Evolutionary conservation across 164 flowering plant species (phyloP).

Genomic region (Stephania japonica): DNA sequence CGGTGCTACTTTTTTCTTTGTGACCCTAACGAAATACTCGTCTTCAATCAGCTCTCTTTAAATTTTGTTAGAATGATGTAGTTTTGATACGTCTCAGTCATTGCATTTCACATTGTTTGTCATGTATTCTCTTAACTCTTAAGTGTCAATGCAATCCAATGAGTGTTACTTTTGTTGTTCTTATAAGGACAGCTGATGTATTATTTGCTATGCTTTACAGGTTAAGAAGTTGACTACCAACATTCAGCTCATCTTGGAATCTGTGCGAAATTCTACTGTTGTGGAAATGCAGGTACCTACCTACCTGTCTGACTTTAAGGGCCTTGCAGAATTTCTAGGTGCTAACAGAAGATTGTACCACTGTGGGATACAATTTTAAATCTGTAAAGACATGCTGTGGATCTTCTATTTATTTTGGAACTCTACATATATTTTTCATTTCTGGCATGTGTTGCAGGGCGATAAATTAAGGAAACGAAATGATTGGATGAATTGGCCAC

Average conservation of each 20-base stretch:
- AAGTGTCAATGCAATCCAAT: background rate
- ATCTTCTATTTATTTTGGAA: background rate
- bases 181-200: background rate
- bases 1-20: background rate
- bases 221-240: constrained; percentile 40
- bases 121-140: background rate
- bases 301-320: constrained; percentile 11
- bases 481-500: constrained; percentile 24
- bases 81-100: background rate
- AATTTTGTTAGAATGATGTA: background rate
- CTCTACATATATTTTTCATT: background rate
- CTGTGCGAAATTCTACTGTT: constrained; percentile 39
- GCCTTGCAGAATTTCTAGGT: background rate
- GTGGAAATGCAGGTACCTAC: constrained; percentile 56
- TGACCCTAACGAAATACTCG: background rate
- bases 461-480: constrained; percentile 17
- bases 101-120: background rate
- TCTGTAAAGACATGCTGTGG: background rate
- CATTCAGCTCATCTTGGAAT: constrained; percentile 45
- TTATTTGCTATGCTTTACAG: constrained; percentile 33
- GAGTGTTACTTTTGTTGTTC: background rate
- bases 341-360: background rate
- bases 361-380: too few species aligned
- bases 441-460: background rate
- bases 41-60: background rate